Evolutionary conservation across 2,329 filamentous ascomycete genomes (phyloP).

Genomic region (Sporothrix dimorphospora): DNA sequence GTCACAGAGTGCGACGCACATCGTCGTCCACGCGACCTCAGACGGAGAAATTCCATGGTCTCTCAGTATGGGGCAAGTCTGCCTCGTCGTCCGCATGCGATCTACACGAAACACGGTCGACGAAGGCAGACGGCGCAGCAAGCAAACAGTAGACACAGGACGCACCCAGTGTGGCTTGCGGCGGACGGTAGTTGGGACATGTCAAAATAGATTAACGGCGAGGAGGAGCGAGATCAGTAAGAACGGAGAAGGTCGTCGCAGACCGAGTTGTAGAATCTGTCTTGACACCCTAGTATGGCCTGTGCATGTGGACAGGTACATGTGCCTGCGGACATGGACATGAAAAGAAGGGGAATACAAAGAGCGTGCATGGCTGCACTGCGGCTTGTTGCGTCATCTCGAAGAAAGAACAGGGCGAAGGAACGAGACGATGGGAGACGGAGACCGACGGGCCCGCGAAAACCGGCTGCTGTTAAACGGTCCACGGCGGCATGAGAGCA

Average conservation of each 20-base stretch:
- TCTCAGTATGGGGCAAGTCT: not conserved
- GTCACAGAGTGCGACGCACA: not conserved
- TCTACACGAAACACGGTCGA: conserved; percentile 22
- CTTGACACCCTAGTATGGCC: not conserved
- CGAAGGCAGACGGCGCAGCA: not conserved
- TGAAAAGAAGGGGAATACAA: not conserved
- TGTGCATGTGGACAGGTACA: conserved; percentile 3
- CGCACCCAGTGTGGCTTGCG: not conserved
- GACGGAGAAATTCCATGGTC: not conserved
- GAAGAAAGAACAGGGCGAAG: not conserved
- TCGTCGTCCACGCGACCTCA: conserved; percentile 1
- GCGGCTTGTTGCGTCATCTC: conserved; percentile 11
- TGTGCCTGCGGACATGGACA: not conserved
- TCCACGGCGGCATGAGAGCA: not conserved
- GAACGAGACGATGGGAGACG: not conserved
- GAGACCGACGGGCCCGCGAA: not conserved
- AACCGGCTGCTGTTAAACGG: not conserved
- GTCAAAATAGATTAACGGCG: conserved; percentile 1
- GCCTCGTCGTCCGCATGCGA: not conserved
- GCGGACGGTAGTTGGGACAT: conserved; percentile 1
- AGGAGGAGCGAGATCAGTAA: not conserved
- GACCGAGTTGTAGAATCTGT: conserved; percentile 23
- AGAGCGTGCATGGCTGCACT: not conserved
- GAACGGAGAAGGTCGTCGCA: not conserved
- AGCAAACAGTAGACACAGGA: not conserved